A percentile compares a stretch with the other conserved stretches of the same genome.
Evolutionary conservation across 1,139 yeast species (phyloP).

Genomic region (Sugiyamaella paludigena): DNA sequence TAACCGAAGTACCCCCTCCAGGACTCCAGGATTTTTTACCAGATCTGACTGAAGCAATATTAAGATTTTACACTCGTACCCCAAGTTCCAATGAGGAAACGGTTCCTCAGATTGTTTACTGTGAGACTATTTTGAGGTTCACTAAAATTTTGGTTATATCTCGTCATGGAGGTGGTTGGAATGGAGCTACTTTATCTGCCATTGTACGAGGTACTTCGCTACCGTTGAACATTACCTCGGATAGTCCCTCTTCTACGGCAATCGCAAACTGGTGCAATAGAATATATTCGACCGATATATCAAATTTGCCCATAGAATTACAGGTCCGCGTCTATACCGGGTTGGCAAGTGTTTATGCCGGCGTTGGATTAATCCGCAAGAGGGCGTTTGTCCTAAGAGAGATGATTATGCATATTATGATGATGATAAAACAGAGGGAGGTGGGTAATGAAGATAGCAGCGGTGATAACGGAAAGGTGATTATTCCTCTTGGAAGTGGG

Average conservation of each 20-base stretch:
- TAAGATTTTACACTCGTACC: slow-evolving; percentile 60
- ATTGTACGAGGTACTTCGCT: slow-evolving; percentile 39
- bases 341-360: slow-evolving; percentile 62
- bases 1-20: slow-evolving; percentile 6
- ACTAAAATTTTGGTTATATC: slow-evolving; percentile 59
- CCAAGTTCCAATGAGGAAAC: slow-evolving; percentile 63
- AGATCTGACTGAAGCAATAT: slow-evolving; percentile 48
- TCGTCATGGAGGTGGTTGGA: slow-evolving; percentile 52
- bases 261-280: slow-evolving; percentile 40
- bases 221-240: slow-evolving; percentile 27
- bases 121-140: slow-evolving; percentile 66
- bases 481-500: slow-evolving; percentile 35
- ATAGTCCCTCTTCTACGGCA: slow-evolving; percentile 27
- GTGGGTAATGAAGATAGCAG: not conserved
- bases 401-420: slow-evolving; percentile 41
- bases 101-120: slow-evolving; percentile 78
- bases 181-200: slow-evolving; percentile 43
- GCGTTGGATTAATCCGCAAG: slow-evolving; percentile 62
- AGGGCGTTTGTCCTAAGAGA: slow-evolving; percentile 67
- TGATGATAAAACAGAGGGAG: slow-evolving; percentile 34
- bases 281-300: slow-evolving; percentile 50
- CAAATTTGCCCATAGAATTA: slow-evolving; percentile 41
- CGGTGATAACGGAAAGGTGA: slow-evolving; percentile 30
- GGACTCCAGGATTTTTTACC: slow-evolving; percentile 51
- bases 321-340: slow-evolving; percentile 55